phyloP scores from a whole-genome alignment of 208 protist genomes.

The Trypanosoma rangeli region DNA sequence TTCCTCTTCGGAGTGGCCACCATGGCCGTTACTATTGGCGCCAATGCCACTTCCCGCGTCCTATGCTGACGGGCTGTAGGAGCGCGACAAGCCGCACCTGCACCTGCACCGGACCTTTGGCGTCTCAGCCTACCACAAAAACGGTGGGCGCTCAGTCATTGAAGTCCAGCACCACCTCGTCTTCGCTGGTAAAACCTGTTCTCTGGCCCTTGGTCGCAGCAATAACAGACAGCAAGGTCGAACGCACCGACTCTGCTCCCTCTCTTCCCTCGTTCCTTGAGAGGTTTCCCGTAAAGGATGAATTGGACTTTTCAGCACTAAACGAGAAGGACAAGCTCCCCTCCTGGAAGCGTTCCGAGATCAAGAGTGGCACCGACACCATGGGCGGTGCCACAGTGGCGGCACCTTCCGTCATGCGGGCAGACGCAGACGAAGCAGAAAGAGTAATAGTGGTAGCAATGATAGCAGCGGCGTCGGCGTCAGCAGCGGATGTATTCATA shows the following conservation, averaged over 20 bases:
- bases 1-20: conserved; percentile 1
- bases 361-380: not conserved
- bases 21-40: not conserved
- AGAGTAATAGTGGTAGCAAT: too few relatives aligned
- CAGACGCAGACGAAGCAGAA: not conserved
- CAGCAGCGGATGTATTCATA: not conserved
- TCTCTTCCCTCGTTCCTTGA: not conserved
- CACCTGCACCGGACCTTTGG: too few relatives aligned
- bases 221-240: not conserved
- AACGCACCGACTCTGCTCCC: not conserved
- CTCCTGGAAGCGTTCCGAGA: conserved; percentile 25
- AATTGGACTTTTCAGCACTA: not conserved
- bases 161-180: not conserved
- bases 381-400: not conserved
- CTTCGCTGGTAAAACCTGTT: conserved; percentile 1
- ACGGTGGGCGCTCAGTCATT: not conserved
- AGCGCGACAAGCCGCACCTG: not conserved
- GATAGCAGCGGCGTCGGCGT: not conserved
- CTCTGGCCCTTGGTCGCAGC: not conserved
- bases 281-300: not conserved
- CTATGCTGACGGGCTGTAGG: not conserved
- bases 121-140: too few relatives aligned
- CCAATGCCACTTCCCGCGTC: not conserved
- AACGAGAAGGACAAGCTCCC: not conserved
- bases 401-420: not conserved